Evolutionary conservation across 2,329 filamentous ascomycete species (phyloP), one percentile per base, ranked within the genome.

Genomic region (Fusarium nelsonii): DNA sequence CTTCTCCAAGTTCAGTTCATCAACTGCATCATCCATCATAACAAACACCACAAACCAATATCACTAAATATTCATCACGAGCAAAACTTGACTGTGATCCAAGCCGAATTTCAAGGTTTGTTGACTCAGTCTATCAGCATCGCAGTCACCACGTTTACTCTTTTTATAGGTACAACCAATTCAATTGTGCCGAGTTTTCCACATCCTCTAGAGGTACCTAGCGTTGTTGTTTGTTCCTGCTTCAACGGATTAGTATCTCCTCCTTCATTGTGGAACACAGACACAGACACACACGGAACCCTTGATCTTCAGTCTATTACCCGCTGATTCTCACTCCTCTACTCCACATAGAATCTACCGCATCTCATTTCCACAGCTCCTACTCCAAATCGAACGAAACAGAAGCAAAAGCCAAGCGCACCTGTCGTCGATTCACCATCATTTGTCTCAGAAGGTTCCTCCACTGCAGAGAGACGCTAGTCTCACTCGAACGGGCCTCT

Each of bases 381-480:
- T 63, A 65, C 50, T 39, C 45, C 12, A 43, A 32, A 18, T 46
- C 37, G 37, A 46, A 15, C 45, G 33, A 49, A 36, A 33, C 28
- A 28, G 15, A 43, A 28, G 14, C 44, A 33, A 51, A 46, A 37
- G 20, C 40, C 41, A 34, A 62, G 40, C 58, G 44, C 66, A 41
- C 46, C 52, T 30, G 50, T 69, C 40, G 45, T 70, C 51, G 63
- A 36, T 50, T 66, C 49, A 63, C 54, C 66, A 63, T 70, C 57
- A 65, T 63, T 50, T 68, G 66, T 68, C 66, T 69, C 66, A 70
- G 44, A 54, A 62, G 32, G 50, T 54, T 65, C 64, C 58, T 68
- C 62, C 57, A 53, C 63, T 55, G 30, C 49, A 40, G 46, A 54
- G 39, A 51, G 65, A 50, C 67, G 51, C 67, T 70, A 70, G 67